phyloP scores from a whole-genome alignment of 495 filamentous ascomycete species.

The Penicillium paradoxum region DNA sequence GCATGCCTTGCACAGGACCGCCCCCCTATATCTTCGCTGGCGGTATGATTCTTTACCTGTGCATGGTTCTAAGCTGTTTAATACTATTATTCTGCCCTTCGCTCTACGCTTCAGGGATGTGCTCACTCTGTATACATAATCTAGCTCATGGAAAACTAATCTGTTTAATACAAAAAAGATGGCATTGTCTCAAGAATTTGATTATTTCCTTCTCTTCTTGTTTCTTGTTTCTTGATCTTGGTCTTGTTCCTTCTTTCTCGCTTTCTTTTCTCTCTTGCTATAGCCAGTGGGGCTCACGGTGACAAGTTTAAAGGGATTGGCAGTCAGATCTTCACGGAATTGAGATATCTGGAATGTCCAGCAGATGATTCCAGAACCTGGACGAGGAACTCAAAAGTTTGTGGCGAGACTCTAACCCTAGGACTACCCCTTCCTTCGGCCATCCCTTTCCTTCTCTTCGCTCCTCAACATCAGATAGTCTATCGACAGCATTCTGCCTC shows the following conservation, averaged over 20 bases:
- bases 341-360: neutral
- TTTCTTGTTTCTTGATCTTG: too few relatives aligned
- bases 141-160: neutral
- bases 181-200: too few relatives aligned
- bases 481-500: neutral
- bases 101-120: conserved; percentile 6
- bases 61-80: conserved; percentile 29
- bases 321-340: too few relatives aligned
- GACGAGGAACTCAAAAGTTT: neutral
- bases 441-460: neutral
- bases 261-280: too few relatives aligned
- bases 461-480: neutral
- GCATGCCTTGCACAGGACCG: conserved; percentile 25
- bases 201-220: too few relatives aligned
- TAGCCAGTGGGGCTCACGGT: too few relatives aligned
- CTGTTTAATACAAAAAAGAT: neutral
- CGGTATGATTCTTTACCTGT: conserved; percentile 15
- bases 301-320: too few relatives aligned
- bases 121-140: conserved; percentile 1
- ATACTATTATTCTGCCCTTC: conserved; percentile 22
- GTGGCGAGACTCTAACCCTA: neutral
- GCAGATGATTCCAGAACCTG: neutral
- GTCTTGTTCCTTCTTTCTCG: too few relatives aligned
- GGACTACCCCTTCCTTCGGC: neutral
- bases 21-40: conserved; percentile 11